Conservation (phyloP, 1,284 basidiomycete genomes). For the Ceratobasidium sp. region DNA sequence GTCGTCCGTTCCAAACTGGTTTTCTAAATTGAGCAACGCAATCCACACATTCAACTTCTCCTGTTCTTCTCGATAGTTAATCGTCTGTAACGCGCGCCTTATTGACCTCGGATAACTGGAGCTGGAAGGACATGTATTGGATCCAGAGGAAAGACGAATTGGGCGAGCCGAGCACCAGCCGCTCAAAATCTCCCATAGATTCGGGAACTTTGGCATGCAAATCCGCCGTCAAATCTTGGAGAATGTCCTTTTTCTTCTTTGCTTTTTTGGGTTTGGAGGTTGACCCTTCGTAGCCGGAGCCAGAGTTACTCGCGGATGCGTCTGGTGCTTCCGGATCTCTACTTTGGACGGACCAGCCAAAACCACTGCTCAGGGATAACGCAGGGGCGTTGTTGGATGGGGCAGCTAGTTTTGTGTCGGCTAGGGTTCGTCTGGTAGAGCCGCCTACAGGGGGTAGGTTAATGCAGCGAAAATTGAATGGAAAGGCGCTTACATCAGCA, state of each 20-base stretch:
- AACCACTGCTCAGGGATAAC: constrained; percentile 61
- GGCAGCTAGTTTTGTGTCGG: constrained; percentile 51
- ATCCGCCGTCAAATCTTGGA: constrained; percentile 86
- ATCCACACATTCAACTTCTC: constrained; percentile 99
- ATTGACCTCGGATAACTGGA: constrained; percentile 95
- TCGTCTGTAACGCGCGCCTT: constrained; percentile 87
- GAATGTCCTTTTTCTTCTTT: constrained; percentile 75
- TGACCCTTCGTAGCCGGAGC: constrained; percentile 51
- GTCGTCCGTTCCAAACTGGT: constrained; percentile 59
- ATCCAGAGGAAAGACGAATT: constrained; percentile 88
- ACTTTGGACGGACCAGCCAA: constrained; percentile 62
- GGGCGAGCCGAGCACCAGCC: constrained; percentile 93
- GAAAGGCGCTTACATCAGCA: background rate
- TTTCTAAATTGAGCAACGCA: constrained; percentile 95
- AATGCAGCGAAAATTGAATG: background rate
- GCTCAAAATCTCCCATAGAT: constrained; percentile 95
- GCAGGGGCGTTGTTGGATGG: constrained; percentile 51
- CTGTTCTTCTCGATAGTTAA: constrained; percentile 65
- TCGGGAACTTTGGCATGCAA: constrained; percentile 88
- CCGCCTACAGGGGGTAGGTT: constrained; percentile 10
- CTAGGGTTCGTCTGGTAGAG: constrained; percentile 51
- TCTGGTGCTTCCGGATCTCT: constrained; percentile 38
- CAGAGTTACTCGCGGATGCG: constrained; percentile 23
- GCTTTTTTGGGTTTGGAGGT: constrained; percentile 68
- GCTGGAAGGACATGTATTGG: constrained; percentile 73